Evolutionary conservation across 768 basidiomycete genomes (phyloP).

Genomic region (Pisolithus sp.): DNA sequence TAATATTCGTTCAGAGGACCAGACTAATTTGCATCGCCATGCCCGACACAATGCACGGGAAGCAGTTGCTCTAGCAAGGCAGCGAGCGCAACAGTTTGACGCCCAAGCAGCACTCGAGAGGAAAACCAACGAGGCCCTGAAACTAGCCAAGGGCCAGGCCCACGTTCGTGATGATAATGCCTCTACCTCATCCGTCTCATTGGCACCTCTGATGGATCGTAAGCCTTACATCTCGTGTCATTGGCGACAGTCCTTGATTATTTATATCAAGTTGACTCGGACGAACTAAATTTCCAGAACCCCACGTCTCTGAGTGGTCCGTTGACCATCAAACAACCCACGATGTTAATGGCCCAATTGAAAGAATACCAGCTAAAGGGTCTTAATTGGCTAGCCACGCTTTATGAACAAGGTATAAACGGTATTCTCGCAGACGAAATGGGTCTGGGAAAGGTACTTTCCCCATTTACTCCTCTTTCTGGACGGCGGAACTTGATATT

Average conservation of each 20-base stretch:
- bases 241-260: slow-evolving; percentile 1
- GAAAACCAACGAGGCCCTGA: slow-evolving; percentile 72
- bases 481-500: not conserved
- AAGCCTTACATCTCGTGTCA: slow-evolving; percentile 23
- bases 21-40: slow-evolving; percentile 77
- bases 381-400: slow-evolving; percentile 92
- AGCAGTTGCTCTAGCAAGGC: slow-evolving; percentile 71
- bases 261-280: slow-evolving; percentile 68
- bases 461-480: not conserved
- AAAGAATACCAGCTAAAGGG: slow-evolving; percentile 99
- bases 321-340: slow-evolving; percentile 83
- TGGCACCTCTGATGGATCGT: slow-evolving; percentile 66
- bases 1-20: slow-evolving; percentile 56
- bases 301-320: slow-evolving; percentile 84
- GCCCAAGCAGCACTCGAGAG: slow-evolving; percentile 72
- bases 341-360: slow-evolving; percentile 92
- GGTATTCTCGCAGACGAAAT: slow-evolving; percentile 99
- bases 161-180: slow-evolving; percentile 41
- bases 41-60: slow-evolving; percentile 87
- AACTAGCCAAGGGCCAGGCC: slow-evolving; percentile 52
- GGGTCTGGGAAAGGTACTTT: slow-evolving; percentile 81
- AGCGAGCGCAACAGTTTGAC: slow-evolving; percentile 83
- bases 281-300: slow-evolving; percentile 99
- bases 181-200: slow-evolving; percentile 26
- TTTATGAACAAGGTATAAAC: slow-evolving; percentile 99